Conservation (phyloP, 2,329 filamentous ascomycete species). For the Magnaporthales sp. region DNA sequence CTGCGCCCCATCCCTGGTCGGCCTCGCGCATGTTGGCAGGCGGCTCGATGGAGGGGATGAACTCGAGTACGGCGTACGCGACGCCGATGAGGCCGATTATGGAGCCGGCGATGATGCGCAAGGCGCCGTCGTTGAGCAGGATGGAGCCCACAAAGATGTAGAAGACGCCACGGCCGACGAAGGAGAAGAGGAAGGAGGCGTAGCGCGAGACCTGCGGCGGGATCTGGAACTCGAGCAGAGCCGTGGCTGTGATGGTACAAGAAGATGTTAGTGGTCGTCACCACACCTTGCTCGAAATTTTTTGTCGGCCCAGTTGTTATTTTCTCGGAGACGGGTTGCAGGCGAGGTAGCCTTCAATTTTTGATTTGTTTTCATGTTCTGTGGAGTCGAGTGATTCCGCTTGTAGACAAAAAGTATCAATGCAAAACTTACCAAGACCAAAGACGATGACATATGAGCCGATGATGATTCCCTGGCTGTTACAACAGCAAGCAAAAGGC, state of each 20-base stretch:
- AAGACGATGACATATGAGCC: slow-evolving; percentile 87
- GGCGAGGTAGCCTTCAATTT: too few relatives aligned
- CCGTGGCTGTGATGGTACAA: slow-evolving; percentile 51
- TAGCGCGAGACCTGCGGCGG: slow-evolving; percentile 88
- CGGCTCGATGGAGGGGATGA: slow-evolving; percentile 69
- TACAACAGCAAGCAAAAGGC: background rate
- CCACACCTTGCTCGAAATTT: background rate
- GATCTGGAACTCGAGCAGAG: slow-evolving; percentile 83
- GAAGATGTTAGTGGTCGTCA: background rate
- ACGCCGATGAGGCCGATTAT: slow-evolving; percentile 73
- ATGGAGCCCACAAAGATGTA: slow-evolving; percentile 93
- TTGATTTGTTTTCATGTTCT: too few relatives aligned
- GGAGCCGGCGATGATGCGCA: slow-evolving; percentile 68
- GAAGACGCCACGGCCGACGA: slow-evolving; percentile 90
- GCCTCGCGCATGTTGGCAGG: slow-evolving; percentile 76
- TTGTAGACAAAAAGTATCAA: background rate
- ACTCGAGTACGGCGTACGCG: slow-evolving; percentile 68
- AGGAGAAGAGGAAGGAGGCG: slow-evolving; percentile 96
- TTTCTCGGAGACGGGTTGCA: background rate
- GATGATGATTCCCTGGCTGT: slow-evolving; percentile 64
- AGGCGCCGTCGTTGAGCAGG: slow-evolving; percentile 58
- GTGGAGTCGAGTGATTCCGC: too few relatives aligned
- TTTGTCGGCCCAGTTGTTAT: background rate
- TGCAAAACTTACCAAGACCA: slow-evolving; percentile 57
- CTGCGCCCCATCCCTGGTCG: slow-evolving; percentile 67